Base-by-base conservation (phyloP, 495 filamentous ascomycete species). In the Clavariopsis aquatica region DNA sequence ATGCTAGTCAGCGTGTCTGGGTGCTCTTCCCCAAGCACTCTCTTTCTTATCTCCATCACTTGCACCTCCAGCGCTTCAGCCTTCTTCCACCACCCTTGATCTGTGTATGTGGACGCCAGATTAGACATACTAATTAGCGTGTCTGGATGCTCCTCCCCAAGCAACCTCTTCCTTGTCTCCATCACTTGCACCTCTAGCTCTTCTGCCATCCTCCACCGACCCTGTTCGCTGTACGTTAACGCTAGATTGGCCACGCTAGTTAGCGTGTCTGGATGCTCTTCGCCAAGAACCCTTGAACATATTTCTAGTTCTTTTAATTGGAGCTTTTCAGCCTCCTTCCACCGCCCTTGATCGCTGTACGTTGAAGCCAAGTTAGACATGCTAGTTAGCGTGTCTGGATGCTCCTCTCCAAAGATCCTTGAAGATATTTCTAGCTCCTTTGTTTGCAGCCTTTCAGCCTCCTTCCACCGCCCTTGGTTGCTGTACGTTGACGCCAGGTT, bases 401-500 rank as follows among this genome's bases (percentile, higher is more conserved):
- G 13, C 52, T 34, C 52, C 24, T n/a, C 27, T 28, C 43, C 43
- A 47, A 47, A n/a, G 7, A 47, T n/a, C 20, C 43, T 47, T n/a
- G n/a, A n/a, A n/a, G n/a, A n/a, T n/a, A n/a, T 47, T 47, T 55
- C 52, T 55, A 9, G 52, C 13, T 38, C 52, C 52, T 7, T 34
- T 28, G 38, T 28, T 38, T 38, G 27, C 52, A 56, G 26, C 52
- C 38, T 28, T 56, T 31, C 52, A 38, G 52, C 52, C 52, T 56
- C 52, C 52, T 56, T 56, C 27, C 23, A 56, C 52, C 26, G 27
- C 7, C 52, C 52, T 38, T 56, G 26, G 38, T 56, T 56, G 9
- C 5, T 34, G 29, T 15, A 56, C 52, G 52, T 56, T 28, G 52
- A 56, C 19, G 47, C 59, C 34, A 64, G 29, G 29, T 57, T 57